Evolutionary conservation across 1,284 basidiomycete genomes (phyloP), one percentile per base, ranked within the genome.

Genomic region (Hemileia vastatrix): DNA sequence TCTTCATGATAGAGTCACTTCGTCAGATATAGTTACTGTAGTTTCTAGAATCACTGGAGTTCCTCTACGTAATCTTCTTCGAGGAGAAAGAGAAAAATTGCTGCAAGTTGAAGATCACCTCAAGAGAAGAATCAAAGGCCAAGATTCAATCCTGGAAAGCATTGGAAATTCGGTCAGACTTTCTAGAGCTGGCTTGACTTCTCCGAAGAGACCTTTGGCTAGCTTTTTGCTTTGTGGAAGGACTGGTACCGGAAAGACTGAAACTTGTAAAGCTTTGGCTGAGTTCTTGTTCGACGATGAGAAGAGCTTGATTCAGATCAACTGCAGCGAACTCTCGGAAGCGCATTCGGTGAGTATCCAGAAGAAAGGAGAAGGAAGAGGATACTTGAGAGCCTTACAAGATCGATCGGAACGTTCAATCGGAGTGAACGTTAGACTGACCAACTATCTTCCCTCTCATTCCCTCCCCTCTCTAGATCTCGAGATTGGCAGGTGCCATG

Each of bases 61-160:
- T 45, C 92, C 92, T 0, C 88, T 94, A 1, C 83, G 87, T 73
- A 91, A 86, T 69, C 77, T 95, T 58, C 77, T 95, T 67, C 88
- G 88, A 73, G 90, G 91, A 13, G 92, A 95, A 76, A 79, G 87
- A 64, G 89, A 94, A 73, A 88, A 88, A 67, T 79, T 96, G 31
- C 84, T 95, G n/a, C 84, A 91, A 78, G 87, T 95, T 86, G 92
- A 95, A 74, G 84, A 88, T 33, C 78, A 81, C 1, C 80, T 95
- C 24, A 80, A 80, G 32, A 73, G 82, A 63, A 83, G 88, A 0
- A 87, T 96, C 13, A 85, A 94, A 2, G 91, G 92, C 0, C 92
- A 95, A 60, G 87, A 91, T 67, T 83, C 88, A 66, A 87, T 88
- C 40, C 81, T 95, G 15, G 74, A 80, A 1, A 82, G 88, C 6